Evolutionary conservation across 495 filamentous ascomycete species (phyloP), one percentile per base, ranked within the genome.

Genomic region (Friedmanniomyces simplex): DNA sequence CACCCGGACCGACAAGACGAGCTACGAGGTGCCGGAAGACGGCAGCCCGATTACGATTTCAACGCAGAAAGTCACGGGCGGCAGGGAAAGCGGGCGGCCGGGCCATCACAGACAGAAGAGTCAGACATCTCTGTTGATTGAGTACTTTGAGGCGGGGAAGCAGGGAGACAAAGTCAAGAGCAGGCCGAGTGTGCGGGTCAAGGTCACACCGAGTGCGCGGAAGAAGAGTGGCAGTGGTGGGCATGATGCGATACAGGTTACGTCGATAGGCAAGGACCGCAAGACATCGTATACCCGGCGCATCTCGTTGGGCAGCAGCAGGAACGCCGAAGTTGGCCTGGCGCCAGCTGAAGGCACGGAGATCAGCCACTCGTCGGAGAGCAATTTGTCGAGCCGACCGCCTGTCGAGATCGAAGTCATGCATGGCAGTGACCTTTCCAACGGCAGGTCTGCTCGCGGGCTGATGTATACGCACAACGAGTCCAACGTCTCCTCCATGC

Each of bases 131-230:
- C 79, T 99, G 50, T 76, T 99, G 67, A 99, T 99, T 67, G 93
- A 99, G 72, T 96, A 96, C 71, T 99, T 96, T 32, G 91, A 96
- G 72, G 89, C 82, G 63, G 85, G 87, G 51, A 95, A 93, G 54
- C 66, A 73, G 32, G 66, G 66, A 7, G 70, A 70, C 57, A 77
- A 81, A 41, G 60, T 74, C 53, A 77, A 72, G 74, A 85, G 77
- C 73, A 72, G 89, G 58, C 94, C 93, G 1, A 96, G 90, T 73
- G 93, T 99, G 43, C 83, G 93, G 63, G 93, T 99, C 54, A 89
- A 91, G 65, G 82, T 99, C 50, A 96, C 90, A 34, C 93, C 94
- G 30, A 93, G 86, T 50, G 77, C 76, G 37, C 70, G 71, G 52
- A 77, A 76, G 61, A 82, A 76, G 70, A 53, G 52, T 22, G 52